phyloP scores from a whole-genome alignment of 169 alveolate species.

The Cryptosporidium felis region DNA sequence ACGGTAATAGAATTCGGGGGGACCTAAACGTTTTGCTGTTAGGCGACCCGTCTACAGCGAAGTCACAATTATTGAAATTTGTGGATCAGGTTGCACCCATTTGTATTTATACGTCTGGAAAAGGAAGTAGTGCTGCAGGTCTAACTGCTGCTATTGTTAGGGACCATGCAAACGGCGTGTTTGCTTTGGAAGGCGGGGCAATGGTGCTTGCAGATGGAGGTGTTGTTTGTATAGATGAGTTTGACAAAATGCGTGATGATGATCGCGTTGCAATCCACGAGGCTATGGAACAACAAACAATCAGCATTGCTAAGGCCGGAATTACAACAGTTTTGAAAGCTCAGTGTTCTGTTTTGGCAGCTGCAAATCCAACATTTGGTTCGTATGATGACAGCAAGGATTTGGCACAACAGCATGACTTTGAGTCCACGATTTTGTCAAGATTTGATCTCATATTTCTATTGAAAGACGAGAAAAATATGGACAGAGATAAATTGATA shows the following conservation, averaged over 20 bases:
- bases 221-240: conserved; percentile 99
- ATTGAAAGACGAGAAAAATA: conserved; percentile 94
- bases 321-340: conserved; percentile 96
- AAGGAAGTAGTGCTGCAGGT: conserved; percentile 99
- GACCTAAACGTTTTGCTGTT: conserved; percentile 92
- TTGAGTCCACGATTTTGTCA: conserved; percentile 94
- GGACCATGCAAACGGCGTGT: conserved; percentile 89
- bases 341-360: conserved; percentile 98
- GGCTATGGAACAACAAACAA: conserved; percentile 99
- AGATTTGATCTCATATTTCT: conserved; percentile 98
- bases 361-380: conserved; percentile 99
- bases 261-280: conserved; percentile 99
- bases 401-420: conserved; percentile 97
- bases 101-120: conserved; percentile 98
- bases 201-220: conserved; percentile 99
- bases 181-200: conserved; percentile 99
- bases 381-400: conserved; percentile 95
- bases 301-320: conserved; percentile 99
- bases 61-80: conserved; percentile 95
- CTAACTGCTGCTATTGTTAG: conserved; percentile 98
- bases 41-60: conserved; percentile 99
- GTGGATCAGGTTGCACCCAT: conserved; percentile 97
- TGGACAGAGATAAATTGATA: conserved; percentile 89
- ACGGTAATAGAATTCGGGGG: conserved; percentile 96
- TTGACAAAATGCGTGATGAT: conserved; percentile 99